Conservation (phyloP, 345 rosid genomes). For the Bruguiera sexangula region DNA sequence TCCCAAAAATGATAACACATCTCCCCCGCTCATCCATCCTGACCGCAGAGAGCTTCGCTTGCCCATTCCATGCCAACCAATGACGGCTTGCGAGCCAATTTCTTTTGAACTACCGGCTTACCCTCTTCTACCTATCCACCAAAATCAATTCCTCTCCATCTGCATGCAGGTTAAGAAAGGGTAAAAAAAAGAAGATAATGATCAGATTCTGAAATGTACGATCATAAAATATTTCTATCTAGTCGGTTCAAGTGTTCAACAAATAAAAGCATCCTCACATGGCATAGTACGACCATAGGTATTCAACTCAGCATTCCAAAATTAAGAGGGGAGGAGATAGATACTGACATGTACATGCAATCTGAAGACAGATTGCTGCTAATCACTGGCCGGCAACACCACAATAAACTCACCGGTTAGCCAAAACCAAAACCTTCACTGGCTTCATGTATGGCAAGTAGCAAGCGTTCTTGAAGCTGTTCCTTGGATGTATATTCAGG, state of each 20-base stretch:
- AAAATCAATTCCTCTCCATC: constrained; percentile 13
- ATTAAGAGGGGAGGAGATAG: not conserved
- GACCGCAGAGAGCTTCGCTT: constrained; percentile 1
- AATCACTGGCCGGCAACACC: constrained; percentile 3
- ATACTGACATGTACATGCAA: constrained; percentile 37
- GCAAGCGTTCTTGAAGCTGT: constrained; percentile 75
- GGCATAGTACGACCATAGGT: not conserved
- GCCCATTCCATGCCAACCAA: not conserved
- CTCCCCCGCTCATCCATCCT: too few species aligned
- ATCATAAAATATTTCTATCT: not conserved
- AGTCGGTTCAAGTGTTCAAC: too few species aligned
- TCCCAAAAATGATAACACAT: too few species aligned
- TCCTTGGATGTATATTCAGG: constrained; percentile 84
- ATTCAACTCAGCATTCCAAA: not conserved
- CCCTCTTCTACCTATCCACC: constrained; percentile 20
- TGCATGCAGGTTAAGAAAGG: not conserved
- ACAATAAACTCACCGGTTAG: constrained; percentile 20
- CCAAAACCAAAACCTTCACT: constrained; percentile 98
- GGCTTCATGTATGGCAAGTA: constrained; percentile 95
- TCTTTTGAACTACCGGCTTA: not conserved
- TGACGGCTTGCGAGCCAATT: not conserved
- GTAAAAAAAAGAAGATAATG: too few species aligned
- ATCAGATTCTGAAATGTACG: not conserved
- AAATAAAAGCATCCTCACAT: too few species aligned
- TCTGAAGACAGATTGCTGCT: constrained; percentile 12